Base-by-base conservation (phyloP, 2,329 filamentous ascomycete genomes). In the Capronia coronata region DNA sequence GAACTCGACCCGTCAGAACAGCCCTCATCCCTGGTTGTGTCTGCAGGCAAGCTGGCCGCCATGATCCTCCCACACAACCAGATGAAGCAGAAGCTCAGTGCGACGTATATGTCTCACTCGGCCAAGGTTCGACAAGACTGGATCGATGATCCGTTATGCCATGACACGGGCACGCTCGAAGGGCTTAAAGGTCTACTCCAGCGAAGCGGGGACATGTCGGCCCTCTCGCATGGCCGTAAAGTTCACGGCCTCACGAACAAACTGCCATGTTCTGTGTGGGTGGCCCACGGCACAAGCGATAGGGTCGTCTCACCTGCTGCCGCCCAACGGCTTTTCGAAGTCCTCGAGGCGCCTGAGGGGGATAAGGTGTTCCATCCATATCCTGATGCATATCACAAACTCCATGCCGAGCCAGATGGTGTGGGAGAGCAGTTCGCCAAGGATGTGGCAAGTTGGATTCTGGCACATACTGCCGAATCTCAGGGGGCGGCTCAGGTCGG, bases 91-190 rank as follows among this genome's bases (percentile, higher is more conserved):
- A 75, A 76, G 40, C 72, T 95, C 19, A 77, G 84, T 39, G 67
- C 78, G 1, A 75, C 76, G 52, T 74, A 83, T 54, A 64, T 95
- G 47, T 82, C 77, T 29, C 79, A 87, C 19, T 85, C 91, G 66
- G 71, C 76, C 19, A 78, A 70, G 18, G 78, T 87, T 2, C 75
- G 78, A 46, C 71, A 78, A 61, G 75, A 72, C 21, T 76, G 86
- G 56, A 69, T 71, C 2, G 75, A 78, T 23, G 90, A 96, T 67
- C 63, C 74, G 43, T 72, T 95, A 45, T 81, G 83, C 66, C 89
- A 95, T 68, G 77, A 91, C 66, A 91, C 82, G 1, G 90, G 88
- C 29, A 95, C 90, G 5, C 74, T 94, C n/a, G 83, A 90, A 65
- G 86, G 86, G 1, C 65, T 95, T 27, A 77, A 84, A 0, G 83